Conservation (phyloP, 2,329 filamentous ascomycete species). For the Colletotrichum phormii region DNA sequence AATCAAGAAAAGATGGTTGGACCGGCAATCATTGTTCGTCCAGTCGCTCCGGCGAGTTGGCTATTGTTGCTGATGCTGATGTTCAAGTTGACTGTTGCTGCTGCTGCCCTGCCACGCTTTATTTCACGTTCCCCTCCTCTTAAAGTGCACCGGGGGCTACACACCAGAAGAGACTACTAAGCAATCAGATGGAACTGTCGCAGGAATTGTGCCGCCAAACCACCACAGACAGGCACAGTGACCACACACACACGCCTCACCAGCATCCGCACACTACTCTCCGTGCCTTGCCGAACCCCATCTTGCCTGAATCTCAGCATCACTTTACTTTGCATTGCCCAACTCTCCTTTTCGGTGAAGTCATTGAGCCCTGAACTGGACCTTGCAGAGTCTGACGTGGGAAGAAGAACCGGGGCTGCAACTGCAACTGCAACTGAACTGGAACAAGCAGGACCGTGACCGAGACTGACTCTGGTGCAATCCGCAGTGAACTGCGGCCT, state of each 20-base stretch:
- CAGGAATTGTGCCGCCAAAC: not conserved
- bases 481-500: not conserved
- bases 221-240: not conserved
- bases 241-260: not conserved
- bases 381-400: not conserved
- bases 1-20: not conserved
- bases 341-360: not conserved
- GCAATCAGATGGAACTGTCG: not conserved
- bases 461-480: not conserved
- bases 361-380: not conserved
- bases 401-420: not conserved
- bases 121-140: not conserved
- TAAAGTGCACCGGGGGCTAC: not conserved
- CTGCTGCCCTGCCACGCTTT: slow-evolving; percentile 1
- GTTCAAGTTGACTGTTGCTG: not conserved
- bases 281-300: not conserved
- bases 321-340: not conserved
- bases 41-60: not conserved
- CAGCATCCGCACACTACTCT: not conserved
- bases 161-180: not conserved
- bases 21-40: not conserved
- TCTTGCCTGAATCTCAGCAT: not conserved
- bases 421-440: not conserved
- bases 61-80: not conserved
- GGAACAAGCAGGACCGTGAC: not conserved